Evolutionary conservation across 2,329 filamentous ascomycete species (phyloP).

Genomic region (Alternaria tenuissima): DNA sequence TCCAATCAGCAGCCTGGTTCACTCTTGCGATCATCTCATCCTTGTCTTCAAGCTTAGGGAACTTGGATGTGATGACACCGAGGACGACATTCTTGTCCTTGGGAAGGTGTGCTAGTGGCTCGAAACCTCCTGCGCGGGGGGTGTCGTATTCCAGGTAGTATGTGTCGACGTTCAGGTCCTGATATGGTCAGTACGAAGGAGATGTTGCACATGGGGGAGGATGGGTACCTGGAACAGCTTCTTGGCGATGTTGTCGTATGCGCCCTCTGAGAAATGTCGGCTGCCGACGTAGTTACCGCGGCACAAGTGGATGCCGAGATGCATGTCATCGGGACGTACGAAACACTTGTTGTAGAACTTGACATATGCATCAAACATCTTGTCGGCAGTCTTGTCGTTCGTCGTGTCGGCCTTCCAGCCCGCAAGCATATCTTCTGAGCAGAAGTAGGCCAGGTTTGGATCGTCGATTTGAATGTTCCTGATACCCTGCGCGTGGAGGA

Average conservation of each 20-base stretch:
- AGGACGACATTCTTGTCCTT: constrained; percentile 59
- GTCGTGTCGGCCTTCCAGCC: constrained; percentile 65
- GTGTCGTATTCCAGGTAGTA: constrained; percentile 58
- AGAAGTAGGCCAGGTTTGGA: constrained; percentile 57
- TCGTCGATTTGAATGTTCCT: constrained; percentile 61
- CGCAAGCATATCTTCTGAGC: constrained; percentile 48
- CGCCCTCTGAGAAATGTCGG: constrained; percentile 58
- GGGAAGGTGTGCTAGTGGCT: constrained; percentile 56
- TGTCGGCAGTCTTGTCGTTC: constrained; percentile 73
- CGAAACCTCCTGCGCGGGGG: constrained; percentile 58
- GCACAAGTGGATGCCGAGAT: constrained; percentile 80
- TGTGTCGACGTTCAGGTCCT: constrained; percentile 52
- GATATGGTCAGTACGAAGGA: constrained; percentile 8
- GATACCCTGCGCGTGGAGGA: constrained; percentile 56
- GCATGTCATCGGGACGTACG: constrained; percentile 71
- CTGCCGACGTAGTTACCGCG: constrained; percentile 58
- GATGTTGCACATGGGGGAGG: not conserved
- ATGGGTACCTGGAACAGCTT: constrained; percentile 49
- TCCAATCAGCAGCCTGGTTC: constrained; percentile 66
- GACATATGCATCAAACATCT: constrained; percentile 78
- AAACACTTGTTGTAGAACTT: constrained; percentile 78
- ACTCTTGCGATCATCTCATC: constrained; percentile 58
- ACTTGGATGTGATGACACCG: constrained; percentile 58
- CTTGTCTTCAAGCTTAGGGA: constrained; percentile 56
- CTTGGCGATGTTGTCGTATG: constrained; percentile 58